Conservation (phyloP, 1,284 basidiomycete species). For the Ustilago esculenta region DNA sequence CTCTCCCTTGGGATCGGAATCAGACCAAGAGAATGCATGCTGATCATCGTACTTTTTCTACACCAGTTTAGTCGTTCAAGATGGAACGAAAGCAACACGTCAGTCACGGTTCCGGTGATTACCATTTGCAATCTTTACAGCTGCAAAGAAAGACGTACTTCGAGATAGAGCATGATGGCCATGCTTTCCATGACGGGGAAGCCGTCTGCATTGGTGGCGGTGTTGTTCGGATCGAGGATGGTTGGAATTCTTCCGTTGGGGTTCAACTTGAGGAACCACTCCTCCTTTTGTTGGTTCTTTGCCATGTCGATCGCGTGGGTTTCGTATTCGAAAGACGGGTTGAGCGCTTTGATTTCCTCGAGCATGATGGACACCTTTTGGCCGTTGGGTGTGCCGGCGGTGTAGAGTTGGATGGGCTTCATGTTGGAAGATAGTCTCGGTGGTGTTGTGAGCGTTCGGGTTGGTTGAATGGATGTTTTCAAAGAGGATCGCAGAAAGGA, state of each 20-base stretch:
- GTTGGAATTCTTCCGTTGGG: conserved; percentile 63
- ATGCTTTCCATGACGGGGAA: conserved; percentile 47
- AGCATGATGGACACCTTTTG: conserved; percentile 95
- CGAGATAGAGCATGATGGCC: conserved; percentile 58
- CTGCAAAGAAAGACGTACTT: conserved; percentile 11
- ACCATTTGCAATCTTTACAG: too few species aligned
- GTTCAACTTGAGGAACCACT: conserved; percentile 61
- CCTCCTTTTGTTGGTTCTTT: conserved; percentile 72
- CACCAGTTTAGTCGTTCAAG: not conserved
- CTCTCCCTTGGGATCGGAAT: conserved; percentile 43
- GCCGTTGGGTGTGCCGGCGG: conserved; percentile 74
- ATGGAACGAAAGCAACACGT: not conserved
- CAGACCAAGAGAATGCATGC: conserved; percentile 49
- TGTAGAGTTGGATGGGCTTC: conserved; percentile 55
- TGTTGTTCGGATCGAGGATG: conserved; percentile 48
- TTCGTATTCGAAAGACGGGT: conserved; percentile 51
- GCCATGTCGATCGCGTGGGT: conserved; percentile 80
- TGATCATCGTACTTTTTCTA: conserved; percentile 52
- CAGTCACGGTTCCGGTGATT: not conserved
- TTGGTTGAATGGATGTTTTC: too few species aligned
- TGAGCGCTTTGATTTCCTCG: conserved; percentile 73
- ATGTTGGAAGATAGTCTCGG: conserved; percentile 15
- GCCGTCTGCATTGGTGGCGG: conserved; percentile 26
- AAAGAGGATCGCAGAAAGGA: not conserved
- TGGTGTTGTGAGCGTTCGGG: conserved; percentile 6